Conservation (phyloP, 768 basidiomycete genomes). For the Tylopilus sp. region DNA sequence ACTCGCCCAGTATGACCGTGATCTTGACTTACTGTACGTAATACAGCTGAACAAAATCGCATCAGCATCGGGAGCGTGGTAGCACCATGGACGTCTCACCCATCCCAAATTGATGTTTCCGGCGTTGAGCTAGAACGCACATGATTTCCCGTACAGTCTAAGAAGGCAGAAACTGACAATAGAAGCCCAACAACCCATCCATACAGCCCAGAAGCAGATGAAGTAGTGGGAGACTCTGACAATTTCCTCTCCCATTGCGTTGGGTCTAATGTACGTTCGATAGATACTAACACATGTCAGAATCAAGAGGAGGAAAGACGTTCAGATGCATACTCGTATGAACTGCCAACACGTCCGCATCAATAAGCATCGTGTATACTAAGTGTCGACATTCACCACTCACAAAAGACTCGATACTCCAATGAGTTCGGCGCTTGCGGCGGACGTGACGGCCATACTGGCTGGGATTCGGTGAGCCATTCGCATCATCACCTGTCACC, state of each 20-base stretch:
- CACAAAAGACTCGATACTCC: slow-evolving; percentile 44
- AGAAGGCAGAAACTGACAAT: slow-evolving; percentile 27
- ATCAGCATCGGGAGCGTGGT: slow-evolving; percentile 3
- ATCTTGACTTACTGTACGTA: slow-evolving; percentile 34
- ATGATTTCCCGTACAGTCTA: background rate
- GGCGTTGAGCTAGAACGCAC: slow-evolving; percentile 36
- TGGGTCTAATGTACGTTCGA: slow-evolving; percentile 37
- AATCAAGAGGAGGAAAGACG: background rate
- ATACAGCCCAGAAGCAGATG: slow-evolving; percentile 41
- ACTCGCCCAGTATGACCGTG: background rate
- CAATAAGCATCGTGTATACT: background rate
- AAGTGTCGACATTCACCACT: slow-evolving; percentile 12
- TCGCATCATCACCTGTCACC: slow-evolving; percentile 1
- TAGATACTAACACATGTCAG: slow-evolving; percentile 26
- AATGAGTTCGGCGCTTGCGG: slow-evolving; percentile 44
- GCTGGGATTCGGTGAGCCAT: background rate
- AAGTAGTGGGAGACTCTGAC: slow-evolving; percentile 38
- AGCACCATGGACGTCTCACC: slow-evolving; percentile 26
- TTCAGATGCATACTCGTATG: slow-evolving; percentile 40
- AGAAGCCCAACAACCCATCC: slow-evolving; percentile 42
- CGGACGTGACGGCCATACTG: slow-evolving; percentile 47
- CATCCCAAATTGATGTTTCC: slow-evolving; percentile 45
- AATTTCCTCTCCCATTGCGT: slow-evolving; percentile 37
- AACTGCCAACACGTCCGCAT: slow-evolving; percentile 23
- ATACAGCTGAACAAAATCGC: slow-evolving; percentile 26